Conservation (phyloP, 2,329 filamentous ascomycete genomes). For the Oidium heveae region DNA sequence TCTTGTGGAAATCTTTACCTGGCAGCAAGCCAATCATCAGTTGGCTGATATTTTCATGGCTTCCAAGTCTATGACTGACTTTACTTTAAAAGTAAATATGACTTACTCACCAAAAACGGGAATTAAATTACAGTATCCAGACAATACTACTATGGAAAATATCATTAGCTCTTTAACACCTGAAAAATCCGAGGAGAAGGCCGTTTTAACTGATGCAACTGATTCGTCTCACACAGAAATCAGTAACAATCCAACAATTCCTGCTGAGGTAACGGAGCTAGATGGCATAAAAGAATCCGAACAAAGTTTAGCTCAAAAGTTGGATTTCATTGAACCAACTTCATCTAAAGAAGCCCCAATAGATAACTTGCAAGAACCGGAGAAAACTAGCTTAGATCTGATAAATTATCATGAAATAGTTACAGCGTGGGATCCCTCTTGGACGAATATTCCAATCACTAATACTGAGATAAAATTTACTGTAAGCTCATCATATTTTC, state of each 20-base stretch:
- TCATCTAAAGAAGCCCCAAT: background rate
- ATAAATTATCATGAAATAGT: slow-evolving; percentile 12
- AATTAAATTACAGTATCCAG: slow-evolving; percentile 7
- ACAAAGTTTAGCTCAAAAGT: slow-evolving; percentile 1
- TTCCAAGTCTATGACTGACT: slow-evolving; percentile 3
- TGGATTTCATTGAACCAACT: background rate
- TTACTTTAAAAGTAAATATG: slow-evolving; percentile 10
- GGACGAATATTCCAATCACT: slow-evolving; percentile 30
- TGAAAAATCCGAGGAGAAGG: background rate
- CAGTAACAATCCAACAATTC: slow-evolving; percentile 9
- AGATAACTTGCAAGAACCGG: background rate
- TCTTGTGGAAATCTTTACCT: slow-evolving; percentile 27
- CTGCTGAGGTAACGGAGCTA: slow-evolving; percentile 6
- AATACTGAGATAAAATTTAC: slow-evolving; percentile 43
- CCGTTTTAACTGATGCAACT: slow-evolving; percentile 1
- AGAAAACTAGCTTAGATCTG: slow-evolving; percentile 2
- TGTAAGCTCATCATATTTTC: slow-evolving; percentile 22
- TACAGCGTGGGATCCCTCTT: slow-evolving; percentile 25
- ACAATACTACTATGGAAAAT: slow-evolving; percentile 2
- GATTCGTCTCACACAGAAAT: background rate
- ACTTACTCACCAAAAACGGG: slow-evolving; percentile 6
- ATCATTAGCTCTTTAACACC: slow-evolving; percentile 3
- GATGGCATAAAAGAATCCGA: slow-evolving; percentile 10
- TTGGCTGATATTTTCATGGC: slow-evolving; percentile 5
- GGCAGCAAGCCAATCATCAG: slow-evolving; percentile 19